These are phyloP conservation scores for Phoenix roebelenii DNA, from an alignment of 176 grass and related monocot genomes.

Conservation along the genomic window DNA sequence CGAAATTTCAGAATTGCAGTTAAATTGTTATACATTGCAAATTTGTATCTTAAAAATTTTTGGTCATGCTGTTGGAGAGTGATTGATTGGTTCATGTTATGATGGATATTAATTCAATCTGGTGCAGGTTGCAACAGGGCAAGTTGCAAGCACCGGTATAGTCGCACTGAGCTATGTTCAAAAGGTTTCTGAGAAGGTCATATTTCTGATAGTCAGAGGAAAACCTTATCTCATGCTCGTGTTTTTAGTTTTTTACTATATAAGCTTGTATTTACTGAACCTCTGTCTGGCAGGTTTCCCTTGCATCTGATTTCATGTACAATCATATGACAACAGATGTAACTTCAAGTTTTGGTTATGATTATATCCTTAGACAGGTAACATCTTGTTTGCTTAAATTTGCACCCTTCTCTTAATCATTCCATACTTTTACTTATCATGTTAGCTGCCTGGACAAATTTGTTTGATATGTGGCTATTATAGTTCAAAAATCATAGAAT, in stretches of 20 bases:
- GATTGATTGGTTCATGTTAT: no score
- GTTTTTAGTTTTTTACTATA: neutral
- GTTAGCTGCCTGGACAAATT: neutral
- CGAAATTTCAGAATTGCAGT: no score
- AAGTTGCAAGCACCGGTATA: conserved; percentile 90
- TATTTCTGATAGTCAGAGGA: conserved; percentile 4
- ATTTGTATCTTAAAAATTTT: no score
- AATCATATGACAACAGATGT: conserved; percentile 93
- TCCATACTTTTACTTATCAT: neutral
- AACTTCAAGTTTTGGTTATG: conserved; percentile 90
- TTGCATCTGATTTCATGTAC: conserved; percentile 97
- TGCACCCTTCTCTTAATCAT: no score
- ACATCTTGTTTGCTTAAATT: conserved; percentile 1
- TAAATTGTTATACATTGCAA: no score
- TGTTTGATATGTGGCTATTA: no score
- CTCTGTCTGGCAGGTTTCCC: conserved; percentile 57
- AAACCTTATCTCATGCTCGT: neutral
- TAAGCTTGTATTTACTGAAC: no score
- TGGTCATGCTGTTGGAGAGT: no score
- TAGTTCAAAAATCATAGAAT: no score
- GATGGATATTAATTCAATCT: neutral
- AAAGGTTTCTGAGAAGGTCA: conserved; percentile 96
- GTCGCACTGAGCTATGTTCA: conserved; percentile 95
- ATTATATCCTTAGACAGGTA: conserved; percentile 97
- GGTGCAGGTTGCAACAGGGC: conserved; percentile 77